phyloP scores from a whole-genome alignment of 805 yeast species.

The Saccharomyces jurei region DNA sequence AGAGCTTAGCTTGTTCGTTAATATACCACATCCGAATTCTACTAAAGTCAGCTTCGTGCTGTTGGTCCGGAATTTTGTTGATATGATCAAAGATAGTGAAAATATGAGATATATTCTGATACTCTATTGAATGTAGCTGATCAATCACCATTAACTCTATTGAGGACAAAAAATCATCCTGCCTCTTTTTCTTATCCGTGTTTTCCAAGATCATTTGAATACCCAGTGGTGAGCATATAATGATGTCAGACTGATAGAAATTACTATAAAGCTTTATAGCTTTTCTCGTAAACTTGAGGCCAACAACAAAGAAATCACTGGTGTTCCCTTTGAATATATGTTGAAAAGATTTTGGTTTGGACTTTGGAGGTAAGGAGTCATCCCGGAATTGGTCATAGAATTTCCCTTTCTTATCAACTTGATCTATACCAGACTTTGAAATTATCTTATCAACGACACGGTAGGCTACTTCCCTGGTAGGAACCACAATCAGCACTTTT shows the following conservation, averaged over 20 bases:
- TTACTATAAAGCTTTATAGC: conserved; percentile 76
- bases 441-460: conserved; percentile 58
- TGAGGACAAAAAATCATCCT: conserved; percentile 77
- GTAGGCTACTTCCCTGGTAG: conserved; percentile 74
- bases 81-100: conserved; percentile 59
- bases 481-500: conserved; percentile 71
- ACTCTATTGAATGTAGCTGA: conserved; percentile 75
- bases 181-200: conserved; percentile 46
- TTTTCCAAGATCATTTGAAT: conserved; percentile 70
- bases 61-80: conserved; percentile 69
- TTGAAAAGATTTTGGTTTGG: conserved; percentile 79
- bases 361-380: conserved; percentile 36
- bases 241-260: conserved; percentile 76
- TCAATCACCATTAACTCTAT: conserved; percentile 78
- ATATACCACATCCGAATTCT: conserved; percentile 89
- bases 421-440: conserved; percentile 55
- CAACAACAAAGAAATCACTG: conserved; percentile 84
- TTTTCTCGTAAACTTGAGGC: conserved; percentile 85
- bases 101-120: conserved; percentile 91
- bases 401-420: conserved; percentile 72
- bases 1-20: conserved; percentile 63
- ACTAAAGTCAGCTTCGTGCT: conserved; percentile 81
- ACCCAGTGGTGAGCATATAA: conserved; percentile 89
- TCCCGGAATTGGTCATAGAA: conserved; percentile 64
- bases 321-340: conserved; percentile 79